phyloP scores from a whole-genome alignment of 768 basidiomycete species.

The Termitomyces sp. region DNA sequence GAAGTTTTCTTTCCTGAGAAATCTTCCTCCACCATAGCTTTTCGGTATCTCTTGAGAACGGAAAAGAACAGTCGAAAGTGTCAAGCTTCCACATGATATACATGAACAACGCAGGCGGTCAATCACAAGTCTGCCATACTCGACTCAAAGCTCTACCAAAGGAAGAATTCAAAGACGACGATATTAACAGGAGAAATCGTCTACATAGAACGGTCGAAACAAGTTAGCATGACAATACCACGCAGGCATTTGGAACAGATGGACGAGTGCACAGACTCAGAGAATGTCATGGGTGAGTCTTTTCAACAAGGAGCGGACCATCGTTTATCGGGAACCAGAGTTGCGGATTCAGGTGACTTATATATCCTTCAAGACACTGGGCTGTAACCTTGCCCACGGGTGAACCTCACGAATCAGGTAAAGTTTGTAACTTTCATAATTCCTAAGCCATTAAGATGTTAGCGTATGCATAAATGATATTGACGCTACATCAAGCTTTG shows the following conservation, averaged over 20 bases:
- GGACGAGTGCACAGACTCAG: slow-evolving; percentile 5
- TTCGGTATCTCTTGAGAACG: no score
- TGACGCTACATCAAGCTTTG: slow-evolving; percentile 5
- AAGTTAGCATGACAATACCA: no score
- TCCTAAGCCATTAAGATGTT: background rate
- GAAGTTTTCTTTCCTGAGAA: background rate
- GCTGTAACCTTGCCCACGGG: no score
- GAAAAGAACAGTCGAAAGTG: background rate
- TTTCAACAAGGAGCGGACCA: no score
- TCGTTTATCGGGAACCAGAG: no score
- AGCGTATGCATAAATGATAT: no score
- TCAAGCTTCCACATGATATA: background rate
- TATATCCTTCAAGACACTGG: no score
- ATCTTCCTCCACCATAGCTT: background rate
- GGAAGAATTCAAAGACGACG: background rate
- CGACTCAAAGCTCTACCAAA: background rate
- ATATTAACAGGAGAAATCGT: background rate
- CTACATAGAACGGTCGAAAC: no score
- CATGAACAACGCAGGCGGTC: slow-evolving; percentile 8
- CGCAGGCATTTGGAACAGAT: background rate
- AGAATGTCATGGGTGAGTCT: no score
- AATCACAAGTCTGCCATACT: background rate
- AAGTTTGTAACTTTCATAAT: background rate
- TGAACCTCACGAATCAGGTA: background rate
- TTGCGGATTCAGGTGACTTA: no score